Conservation (phyloP, 1,284 basidiomycete genomes). For the Cutaneotrichosporon arboriforme region DNA sequence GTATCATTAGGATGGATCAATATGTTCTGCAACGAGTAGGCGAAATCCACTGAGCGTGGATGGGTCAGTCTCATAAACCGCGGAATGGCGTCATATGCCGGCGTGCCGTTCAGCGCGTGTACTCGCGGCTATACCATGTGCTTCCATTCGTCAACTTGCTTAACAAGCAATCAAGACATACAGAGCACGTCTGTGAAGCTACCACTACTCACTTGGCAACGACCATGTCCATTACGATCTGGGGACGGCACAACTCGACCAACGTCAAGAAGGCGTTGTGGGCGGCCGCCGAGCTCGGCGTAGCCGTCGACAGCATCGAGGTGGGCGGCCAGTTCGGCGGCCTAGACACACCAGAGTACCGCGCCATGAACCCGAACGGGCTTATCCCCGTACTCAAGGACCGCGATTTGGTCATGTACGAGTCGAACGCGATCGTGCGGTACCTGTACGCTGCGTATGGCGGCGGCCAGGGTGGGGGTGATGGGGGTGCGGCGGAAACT, state of each 20-base stretch:
- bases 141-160: background rate
- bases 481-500: background rate
- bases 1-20: background rate
- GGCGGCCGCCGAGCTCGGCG: constrained; percentile 10
- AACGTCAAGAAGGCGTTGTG: constrained; percentile 18
- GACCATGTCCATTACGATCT: constrained; percentile 11
- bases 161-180: no score
- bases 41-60: background rate
- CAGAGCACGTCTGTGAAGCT: no score
- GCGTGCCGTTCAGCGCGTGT: no score
- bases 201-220: background rate
- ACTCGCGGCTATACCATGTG: background rate
- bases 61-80: background rate
- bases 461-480: background rate
- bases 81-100: no score
- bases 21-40: no score
- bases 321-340: constrained; percentile 8
- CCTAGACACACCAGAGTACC: constrained; percentile 8
- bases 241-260: constrained; percentile 13
- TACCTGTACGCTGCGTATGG: constrained; percentile 11
- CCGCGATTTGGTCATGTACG: constrained; percentile 10
- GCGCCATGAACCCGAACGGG: constrained; percentile 12
- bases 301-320: constrained; percentile 4
- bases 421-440: constrained; percentile 18
- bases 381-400: constrained; percentile 12